phyloP scores from a whole-genome alignment of 768 basidiomycete genomes.

The Pleurotus cornucopiae region DNA sequence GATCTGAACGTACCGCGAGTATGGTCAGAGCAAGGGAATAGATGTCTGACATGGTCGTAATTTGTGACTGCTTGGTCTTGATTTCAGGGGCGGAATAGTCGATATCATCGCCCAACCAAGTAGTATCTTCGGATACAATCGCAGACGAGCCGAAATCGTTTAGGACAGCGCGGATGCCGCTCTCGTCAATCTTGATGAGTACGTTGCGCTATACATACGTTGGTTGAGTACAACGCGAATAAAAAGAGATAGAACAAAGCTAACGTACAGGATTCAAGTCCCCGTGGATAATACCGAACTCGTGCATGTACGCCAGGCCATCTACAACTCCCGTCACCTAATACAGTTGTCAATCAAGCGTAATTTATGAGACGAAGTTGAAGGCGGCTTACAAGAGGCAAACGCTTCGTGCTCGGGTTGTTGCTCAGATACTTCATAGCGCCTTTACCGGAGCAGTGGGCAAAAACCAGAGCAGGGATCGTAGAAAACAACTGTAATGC shows the following conservation, averaged over 20 bases:
- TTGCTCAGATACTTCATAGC: no score
- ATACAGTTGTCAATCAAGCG: no score
- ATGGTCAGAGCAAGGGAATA: background rate
- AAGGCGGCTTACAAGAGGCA: no score
- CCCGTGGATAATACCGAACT: background rate
- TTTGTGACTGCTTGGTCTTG: background rate
- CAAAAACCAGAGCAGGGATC: no score
- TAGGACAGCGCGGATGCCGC: background rate
- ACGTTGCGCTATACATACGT: background rate
- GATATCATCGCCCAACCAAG: background rate
- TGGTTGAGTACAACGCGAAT: background rate
- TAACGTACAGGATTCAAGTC: slow-evolving; percentile 1
- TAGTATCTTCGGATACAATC: background rate
- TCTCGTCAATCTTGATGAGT: background rate
- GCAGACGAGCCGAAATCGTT: background rate
- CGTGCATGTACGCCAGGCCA: background rate
- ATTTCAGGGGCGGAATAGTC: background rate
- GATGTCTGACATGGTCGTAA: background rate
- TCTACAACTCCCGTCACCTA: background rate
- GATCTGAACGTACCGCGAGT: background rate
- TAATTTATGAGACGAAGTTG: no score
- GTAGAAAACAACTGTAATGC: no score
- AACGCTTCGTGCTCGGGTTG: no score
- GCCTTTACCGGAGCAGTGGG: no score
- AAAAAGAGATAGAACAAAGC: background rate